Evolutionary conservation across 768 basidiomycete species (phyloP).

Genomic region (Hypsizygus marmoreus): DNA sequence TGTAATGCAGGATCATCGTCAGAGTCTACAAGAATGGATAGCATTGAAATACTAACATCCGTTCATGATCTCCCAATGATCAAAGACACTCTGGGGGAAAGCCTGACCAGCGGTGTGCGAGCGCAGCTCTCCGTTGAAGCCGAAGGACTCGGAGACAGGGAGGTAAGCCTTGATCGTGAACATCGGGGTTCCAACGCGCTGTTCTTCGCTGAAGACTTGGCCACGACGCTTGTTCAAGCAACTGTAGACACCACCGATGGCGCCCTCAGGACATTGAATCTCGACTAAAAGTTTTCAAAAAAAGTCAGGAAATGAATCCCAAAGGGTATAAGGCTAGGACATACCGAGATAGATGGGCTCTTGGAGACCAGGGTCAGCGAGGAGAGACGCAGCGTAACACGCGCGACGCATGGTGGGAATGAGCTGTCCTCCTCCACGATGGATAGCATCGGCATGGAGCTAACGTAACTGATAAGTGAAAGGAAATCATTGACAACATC

Average conservation of each 20-base stretch:
- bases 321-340: conserved; percentile 14
- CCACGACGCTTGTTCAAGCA: conserved; percentile 96
- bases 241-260: conserved; percentile 96
- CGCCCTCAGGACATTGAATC: conserved; percentile 96
- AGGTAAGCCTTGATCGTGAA: conserved; percentile 98
- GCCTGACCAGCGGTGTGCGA: conserved; percentile 89
- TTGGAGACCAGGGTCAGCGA: conserved; percentile 89
- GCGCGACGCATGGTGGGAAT: conserved; percentile 97
- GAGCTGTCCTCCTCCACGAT: conserved; percentile 98
- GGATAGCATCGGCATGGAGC: conserved; percentile 98
- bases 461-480: conserved; percentile 28
- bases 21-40: conserved; percentile 9
- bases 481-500: not conserved
- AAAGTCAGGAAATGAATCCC: conserved; percentile 13
- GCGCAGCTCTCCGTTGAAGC: conserved; percentile 96
- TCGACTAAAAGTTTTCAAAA: conserved; percentile 78
- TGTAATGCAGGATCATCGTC: conserved; percentile 23
- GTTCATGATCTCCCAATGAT: conserved; percentile 88
- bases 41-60: conserved; percentile 58
- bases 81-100: conserved; percentile 89
- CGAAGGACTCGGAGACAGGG: conserved; percentile 90
- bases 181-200: conserved; percentile 98
- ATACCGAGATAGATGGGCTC: conserved; percentile 94
- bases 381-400: conserved; percentile 92
- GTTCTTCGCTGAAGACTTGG: conserved; percentile 97